phyloP scores from a whole-genome alignment of 768 basidiomycete species.

The Xerocomellus intermedius region DNA sequence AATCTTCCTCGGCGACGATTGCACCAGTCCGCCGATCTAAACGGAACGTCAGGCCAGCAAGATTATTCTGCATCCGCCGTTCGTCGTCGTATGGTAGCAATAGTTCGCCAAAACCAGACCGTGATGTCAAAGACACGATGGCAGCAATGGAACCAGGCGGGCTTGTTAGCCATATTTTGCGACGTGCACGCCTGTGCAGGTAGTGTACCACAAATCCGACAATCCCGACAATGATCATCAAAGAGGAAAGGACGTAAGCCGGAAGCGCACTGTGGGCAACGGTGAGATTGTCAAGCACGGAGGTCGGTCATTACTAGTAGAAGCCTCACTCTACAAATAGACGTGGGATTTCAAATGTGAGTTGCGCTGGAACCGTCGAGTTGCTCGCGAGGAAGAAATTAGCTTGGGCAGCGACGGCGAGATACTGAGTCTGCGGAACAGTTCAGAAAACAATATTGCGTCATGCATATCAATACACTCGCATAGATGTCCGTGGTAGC shows the following conservation, averaged over 20 bases:
- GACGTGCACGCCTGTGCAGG: constrained; percentile 45
- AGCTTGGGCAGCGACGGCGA: constrained; percentile 53
- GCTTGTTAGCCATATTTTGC: constrained; percentile 48
- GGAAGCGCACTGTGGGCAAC: constrained; percentile 45
- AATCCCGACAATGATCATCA: constrained; percentile 49
- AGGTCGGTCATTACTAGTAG: not conserved
- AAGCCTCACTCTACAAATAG: constrained; percentile 56
- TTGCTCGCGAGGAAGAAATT: constrained; percentile 55
- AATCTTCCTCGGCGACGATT: constrained; percentile 54
- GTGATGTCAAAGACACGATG: constrained; percentile 53
- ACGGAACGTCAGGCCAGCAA: constrained; percentile 51
- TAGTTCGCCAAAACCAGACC: constrained; percentile 61
- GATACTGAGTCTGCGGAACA: constrained; percentile 49
- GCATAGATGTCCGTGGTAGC: constrained; percentile 42
- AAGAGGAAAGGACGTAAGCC: constrained; percentile 46
- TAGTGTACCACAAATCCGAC: constrained; percentile 49
- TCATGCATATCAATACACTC: constrained; percentile 5
- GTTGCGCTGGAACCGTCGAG: constrained; percentile 35
- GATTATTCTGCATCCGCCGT: constrained; percentile 42
- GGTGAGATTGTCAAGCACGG: constrained; percentile 1
- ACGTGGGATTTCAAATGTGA: constrained; percentile 45
- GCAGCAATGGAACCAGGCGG: constrained; percentile 62
- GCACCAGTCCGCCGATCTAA: constrained; percentile 61
- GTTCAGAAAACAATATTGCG: not conserved
- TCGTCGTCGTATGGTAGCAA: constrained; percentile 59